A percentile compares a stretch with the other conserved stretches of the same genome.
Conservation (phyloP, 805 yeast genomes). For the Kockiozyma suomiensis region DNA sequence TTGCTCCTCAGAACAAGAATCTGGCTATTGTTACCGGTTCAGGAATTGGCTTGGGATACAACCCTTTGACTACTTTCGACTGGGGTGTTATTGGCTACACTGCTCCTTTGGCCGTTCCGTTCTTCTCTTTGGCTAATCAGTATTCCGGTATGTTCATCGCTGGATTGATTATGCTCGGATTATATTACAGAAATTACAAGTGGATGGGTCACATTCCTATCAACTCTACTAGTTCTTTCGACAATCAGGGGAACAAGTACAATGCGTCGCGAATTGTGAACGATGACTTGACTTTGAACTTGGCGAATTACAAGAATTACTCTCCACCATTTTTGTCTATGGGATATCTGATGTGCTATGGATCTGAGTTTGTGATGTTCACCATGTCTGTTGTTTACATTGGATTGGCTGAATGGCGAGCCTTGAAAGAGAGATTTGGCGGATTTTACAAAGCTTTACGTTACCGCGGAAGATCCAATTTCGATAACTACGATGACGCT, state of each 20-base stretch:
- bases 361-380: slow-evolving; percentile 33
- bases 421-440: slow-evolving; percentile 6
- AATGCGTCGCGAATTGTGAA: slow-evolving; percentile 55
- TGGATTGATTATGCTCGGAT: slow-evolving; percentile 38
- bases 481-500: slow-evolving; percentile 21
- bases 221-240: slow-evolving; percentile 47
- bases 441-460: slow-evolving; percentile 38
- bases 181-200: slow-evolving; percentile 51
- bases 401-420: slow-evolving; percentile 18
- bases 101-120: slow-evolving; percentile 48
- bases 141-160: slow-evolving; percentile 44
- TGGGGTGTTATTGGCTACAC: slow-evolving; percentile 42
- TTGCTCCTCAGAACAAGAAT: slow-evolving; percentile 53
- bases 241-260: slow-evolving; percentile 43
- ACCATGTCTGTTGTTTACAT: slow-evolving; percentile 25
- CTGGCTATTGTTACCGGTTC: slow-evolving; percentile 57
- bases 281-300: slow-evolving; percentile 49
- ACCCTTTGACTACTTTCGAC: slow-evolving; percentile 53
- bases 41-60: slow-evolving; percentile 46
- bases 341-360: slow-evolving; percentile 32
- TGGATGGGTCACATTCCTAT: slow-evolving; percentile 56
- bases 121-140: slow-evolving; percentile 40
- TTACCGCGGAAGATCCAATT: slow-evolving; percentile 5
- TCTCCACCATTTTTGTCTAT: slow-evolving; percentile 62
- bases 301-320: slow-evolving; percentile 54